Evolutionary conservation across 352 stramenopile genomes (phyloP), one percentile per base, ranked within the genome.

Genomic region (Halophytophthora batemanensis): DNA sequence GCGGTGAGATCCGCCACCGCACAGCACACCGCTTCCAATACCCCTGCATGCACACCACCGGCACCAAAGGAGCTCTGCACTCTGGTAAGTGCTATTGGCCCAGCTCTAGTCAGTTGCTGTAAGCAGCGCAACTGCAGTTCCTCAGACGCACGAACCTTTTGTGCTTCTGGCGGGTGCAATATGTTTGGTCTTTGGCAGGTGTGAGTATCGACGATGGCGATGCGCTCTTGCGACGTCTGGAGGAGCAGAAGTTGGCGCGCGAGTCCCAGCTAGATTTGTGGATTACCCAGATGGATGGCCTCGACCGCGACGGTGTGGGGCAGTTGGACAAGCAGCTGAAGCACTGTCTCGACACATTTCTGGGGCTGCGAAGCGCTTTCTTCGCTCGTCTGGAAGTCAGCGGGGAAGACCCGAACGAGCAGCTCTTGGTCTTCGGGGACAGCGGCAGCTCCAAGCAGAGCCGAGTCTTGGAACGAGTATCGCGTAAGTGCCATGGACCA

Each of bases 171-270:
- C 25, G 10, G 5, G 23, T 12, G 40, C 22, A 39, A 2, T 2
- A 1, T n/a, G 21, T 23, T n/a, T 46, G 17, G 5, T 10, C 19
- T 17, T 3, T 5, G 8, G 21, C 39, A 87, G 76, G 82, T 14
- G 43, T 90, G 23, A 79, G 82, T 36, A 90, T 93, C 41, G 82
- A 90, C 49, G 82, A 93, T 55, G 75, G 66, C 0, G 90, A 93
- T 34, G 67, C 51, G 1, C 68, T 90, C 35, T 87, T 74, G 36
- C 46, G 64, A 41, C 40, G 59, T 18, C 64, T 90, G 28, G 74
- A 85, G 21, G 36, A 65, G 12, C 56, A 56, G 14, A 51, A 67
- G 3, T 42, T 66, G 4, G 57, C 82, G 37, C 77, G 70, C 13
- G 55, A 83, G 25, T 61, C 50, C 17, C 61, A 45, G 10, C 19